These are phyloP conservation scores for Saccharomyces kudriavzevii DNA, from an alignment of 805 yeast species.

Conservation along the genomic window DNA sequence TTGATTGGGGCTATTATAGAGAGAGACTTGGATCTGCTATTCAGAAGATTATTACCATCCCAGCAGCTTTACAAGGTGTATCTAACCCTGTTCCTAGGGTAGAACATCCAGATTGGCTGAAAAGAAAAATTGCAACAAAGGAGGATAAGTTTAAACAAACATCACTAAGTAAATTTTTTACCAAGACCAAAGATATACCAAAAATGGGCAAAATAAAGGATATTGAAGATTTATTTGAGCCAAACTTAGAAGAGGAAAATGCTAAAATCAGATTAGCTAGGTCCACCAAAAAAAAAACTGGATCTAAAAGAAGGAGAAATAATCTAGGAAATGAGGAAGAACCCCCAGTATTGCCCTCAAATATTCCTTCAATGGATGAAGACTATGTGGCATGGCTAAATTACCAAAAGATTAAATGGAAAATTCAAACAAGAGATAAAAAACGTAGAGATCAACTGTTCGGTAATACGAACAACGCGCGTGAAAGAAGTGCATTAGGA, in stretches of 20 bases:
- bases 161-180: constrained; percentile 51
- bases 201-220: constrained; percentile 43
- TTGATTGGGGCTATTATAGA: constrained; percentile 90
- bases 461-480: constrained; percentile 52
- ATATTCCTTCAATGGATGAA: constrained; percentile 51
- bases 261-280: constrained; percentile 30
- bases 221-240: constrained; percentile 61
- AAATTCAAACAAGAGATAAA: constrained; percentile 60
- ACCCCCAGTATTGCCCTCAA: constrained; percentile 34
- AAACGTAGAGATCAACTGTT: constrained; percentile 67
- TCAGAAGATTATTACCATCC: constrained; percentile 91
- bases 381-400: constrained; percentile 62
- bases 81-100: constrained; percentile 92
- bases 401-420: constrained; percentile 87
- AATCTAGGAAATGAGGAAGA: constrained; percentile 40
- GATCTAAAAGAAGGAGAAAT: constrained; percentile 25
- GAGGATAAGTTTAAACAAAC: constrained; percentile 69
- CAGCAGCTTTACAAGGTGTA: constrained; percentile 89
- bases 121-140: constrained; percentile 47
- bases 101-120: constrained; percentile 89
- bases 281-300: constrained; percentile 30
- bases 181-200: constrained; percentile 36
- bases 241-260: constrained; percentile 16
- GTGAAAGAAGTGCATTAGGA: constrained; percentile 56
- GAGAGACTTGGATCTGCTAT: constrained; percentile 88